Conservation (phyloP, 306 rosid species). For the Corylus heterophylla region DNA sequence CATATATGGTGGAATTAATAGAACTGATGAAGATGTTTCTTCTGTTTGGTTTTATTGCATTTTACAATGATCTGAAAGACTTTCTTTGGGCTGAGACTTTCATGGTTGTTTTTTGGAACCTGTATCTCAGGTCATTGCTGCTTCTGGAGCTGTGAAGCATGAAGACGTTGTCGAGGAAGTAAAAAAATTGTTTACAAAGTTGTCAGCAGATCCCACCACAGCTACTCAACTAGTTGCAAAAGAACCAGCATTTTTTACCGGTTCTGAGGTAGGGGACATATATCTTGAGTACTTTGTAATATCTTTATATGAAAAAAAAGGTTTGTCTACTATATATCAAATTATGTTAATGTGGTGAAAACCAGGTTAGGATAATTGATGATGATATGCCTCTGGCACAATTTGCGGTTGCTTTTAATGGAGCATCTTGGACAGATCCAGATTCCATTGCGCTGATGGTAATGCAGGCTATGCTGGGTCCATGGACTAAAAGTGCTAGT, state of each 20-base stretch:
- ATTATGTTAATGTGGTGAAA: conserved; percentile 7
- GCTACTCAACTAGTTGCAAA: conserved; percentile 73
- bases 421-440: conserved; percentile 98
- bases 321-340: conserved; percentile 3
- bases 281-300: conserved; percentile 4
- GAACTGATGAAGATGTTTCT: conserved; percentile 4
- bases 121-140: conserved; percentile 70
- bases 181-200: conserved; percentile 64
- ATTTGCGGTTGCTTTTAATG: conserved; percentile 90
- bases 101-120: conserved; percentile 18
- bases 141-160: conserved; percentile 89
- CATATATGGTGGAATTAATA: background rate
- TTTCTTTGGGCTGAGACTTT: background rate
- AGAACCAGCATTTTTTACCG: conserved; percentile 85
- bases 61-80: background rate
- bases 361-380: conserved; percentile 90
- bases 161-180: conserved; percentile 74
- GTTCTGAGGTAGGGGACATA: conserved; percentile 75
- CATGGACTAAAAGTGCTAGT: conserved; percentile 86
- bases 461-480: conserved; percentile 97
- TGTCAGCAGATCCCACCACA: conserved; percentile 75
- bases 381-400: conserved; percentile 85
- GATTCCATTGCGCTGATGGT: conserved; percentile 94
- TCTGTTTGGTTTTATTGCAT: background rate
- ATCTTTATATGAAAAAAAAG: background rate